Evolutionary conservation across 73 alveolate genomes (phyloP), one percentile per base, ranked within the genome.

Genomic region (Uronychia binucleata): DNA sequence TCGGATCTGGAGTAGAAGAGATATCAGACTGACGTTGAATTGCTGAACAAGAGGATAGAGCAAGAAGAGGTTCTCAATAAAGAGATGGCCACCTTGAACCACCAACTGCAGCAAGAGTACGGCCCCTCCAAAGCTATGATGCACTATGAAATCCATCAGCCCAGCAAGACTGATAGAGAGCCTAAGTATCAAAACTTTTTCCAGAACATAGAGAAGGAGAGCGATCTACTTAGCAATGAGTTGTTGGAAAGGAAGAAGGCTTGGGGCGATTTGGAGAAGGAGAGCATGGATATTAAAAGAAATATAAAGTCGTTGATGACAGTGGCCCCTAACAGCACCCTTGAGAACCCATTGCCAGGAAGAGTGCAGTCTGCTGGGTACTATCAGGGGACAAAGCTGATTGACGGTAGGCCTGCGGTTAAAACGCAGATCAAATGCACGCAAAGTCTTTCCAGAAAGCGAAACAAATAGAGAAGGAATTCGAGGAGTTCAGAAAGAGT

Each of bases 261-360:
- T 0, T 88, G 93, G 93, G 86, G 83, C 29, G 90, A 88, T 28
- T 46, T 88, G 59, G 90, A 88, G 35, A 75, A 80, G 26, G 90
- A 80, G 81, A 14, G 32, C 28, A 80, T 77, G 34, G 93, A 88
- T 76, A 60, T 81, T 0, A 88, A 88, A 87, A 81, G 93, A 57
- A 77, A 88, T 35, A 88, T 88, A 5, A 46, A 46, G 67, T 46
- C 67, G n/a, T 19, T 46, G n/a, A 46, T 46, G 67, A 46, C 19
- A 46, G 67, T 46, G 5, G 67, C 67, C 5, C 67, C 67, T 11
- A 46, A 46, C 67, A 46, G 67, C 19, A 46, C 67, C 19, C n/a
- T 46, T 46, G 67, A 46, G 67, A 46, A 46, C 19, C 67, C 67
- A 11, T 19, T 46, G 5, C 67, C 67, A 11, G 67, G 19, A 11